phyloP scores from a whole-genome alignment of 2,329 filamentous ascomycete genomes.

The Arthrinium phaeospermum region DNA sequence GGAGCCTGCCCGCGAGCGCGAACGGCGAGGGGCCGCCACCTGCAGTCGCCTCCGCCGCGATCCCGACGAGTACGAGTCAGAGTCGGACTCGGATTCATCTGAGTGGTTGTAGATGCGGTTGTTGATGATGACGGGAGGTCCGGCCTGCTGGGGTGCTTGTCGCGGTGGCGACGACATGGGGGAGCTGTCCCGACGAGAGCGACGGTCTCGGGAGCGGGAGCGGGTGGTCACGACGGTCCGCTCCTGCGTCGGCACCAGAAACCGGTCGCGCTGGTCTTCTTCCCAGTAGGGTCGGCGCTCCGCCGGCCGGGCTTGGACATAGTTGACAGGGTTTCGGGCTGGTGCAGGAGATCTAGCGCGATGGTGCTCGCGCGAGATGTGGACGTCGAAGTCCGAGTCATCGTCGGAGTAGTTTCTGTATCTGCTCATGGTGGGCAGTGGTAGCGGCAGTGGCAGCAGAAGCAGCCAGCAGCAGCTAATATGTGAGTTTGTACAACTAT shows the following conservation, averaged over 20 bases:
- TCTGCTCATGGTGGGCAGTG: slow-evolving; percentile 33
- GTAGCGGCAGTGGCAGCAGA: neutral
- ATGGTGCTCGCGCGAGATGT: slow-evolving; percentile 49
- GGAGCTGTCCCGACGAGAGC: slow-evolving; percentile 44
- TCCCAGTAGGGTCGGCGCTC: slow-evolving; percentile 44
- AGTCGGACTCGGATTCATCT: slow-evolving; percentile 45
- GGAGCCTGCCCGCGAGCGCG: slow-evolving; percentile 43
- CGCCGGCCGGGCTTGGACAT: slow-evolving; percentile 30
- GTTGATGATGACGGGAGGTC: slow-evolving; percentile 60
- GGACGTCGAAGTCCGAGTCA: slow-evolving; percentile 62
- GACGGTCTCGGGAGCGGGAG: slow-evolving; percentile 52
- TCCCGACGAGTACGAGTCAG: slow-evolving; percentile 26
- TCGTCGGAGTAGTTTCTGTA: slow-evolving; percentile 47
- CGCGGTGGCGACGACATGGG: slow-evolving; percentile 33
- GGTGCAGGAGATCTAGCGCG: slow-evolving; percentile 42
- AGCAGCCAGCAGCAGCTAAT: neutral
- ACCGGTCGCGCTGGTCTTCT: slow-evolving; percentile 46
- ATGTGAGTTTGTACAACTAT: neutral
- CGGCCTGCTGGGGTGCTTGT: slow-evolving; percentile 38
- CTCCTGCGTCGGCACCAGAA: slow-evolving; percentile 52
- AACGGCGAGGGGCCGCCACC: slow-evolving; percentile 35
- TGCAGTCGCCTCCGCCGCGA: slow-evolving; percentile 35
- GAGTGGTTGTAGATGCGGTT: slow-evolving; percentile 57
- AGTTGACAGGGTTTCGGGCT: slow-evolving; percentile 23
- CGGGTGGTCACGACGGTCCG: slow-evolving; percentile 52